A percentile compares a stretch with the other conserved stretches of the same genome.
Conservation (phyloP, 83 land plant genomes). For the Thuja plicata region DNA sequence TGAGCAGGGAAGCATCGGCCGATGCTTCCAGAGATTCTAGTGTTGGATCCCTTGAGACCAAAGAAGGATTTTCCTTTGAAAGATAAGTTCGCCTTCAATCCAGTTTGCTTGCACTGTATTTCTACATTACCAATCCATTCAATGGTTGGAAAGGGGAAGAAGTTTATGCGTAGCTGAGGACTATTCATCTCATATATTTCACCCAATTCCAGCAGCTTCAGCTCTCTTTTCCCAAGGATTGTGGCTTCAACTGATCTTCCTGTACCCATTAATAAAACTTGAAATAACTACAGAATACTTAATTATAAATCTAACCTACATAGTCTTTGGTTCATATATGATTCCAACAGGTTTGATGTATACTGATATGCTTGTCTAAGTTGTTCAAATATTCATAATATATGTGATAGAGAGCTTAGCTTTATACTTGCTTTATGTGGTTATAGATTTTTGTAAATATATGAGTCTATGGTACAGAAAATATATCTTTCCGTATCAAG, state of each 20-base stretch:
- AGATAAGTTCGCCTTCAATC: slow-evolving; percentile 62
- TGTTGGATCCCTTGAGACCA: slow-evolving; percentile 31
- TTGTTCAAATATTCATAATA: background rate
- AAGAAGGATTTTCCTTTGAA: slow-evolving; percentile 47
- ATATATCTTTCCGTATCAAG: too few species aligned
- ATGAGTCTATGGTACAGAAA: background rate
- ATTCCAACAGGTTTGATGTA: background rate
- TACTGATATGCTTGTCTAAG: background rate
- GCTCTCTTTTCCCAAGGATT: slow-evolving; percentile 49
- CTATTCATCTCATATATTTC: slow-evolving; percentile 72
- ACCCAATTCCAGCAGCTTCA: slow-evolving; percentile 40
- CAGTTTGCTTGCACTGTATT: slow-evolving; percentile 54
- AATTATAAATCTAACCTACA: too few species aligned
- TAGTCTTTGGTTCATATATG: too few species aligned
- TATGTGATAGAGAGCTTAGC: background rate
- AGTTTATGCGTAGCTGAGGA: slow-evolving; percentile 52
- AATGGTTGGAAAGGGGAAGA: slow-evolving; percentile 58
- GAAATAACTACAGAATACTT: background rate
- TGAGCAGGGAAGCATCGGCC: slow-evolving; percentile 27
- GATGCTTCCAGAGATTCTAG: slow-evolving; percentile 61
- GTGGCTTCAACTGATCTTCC: slow-evolving; percentile 63
- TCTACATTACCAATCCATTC: slow-evolving; percentile 67
- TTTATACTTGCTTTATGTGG: background rate
- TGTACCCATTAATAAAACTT: slow-evolving; percentile 13
- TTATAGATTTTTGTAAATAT: background rate